Evolutionary conservation across 2,329 filamentous ascomycete genomes (phyloP).

Genomic region (Aureobasidium sp.): DNA sequence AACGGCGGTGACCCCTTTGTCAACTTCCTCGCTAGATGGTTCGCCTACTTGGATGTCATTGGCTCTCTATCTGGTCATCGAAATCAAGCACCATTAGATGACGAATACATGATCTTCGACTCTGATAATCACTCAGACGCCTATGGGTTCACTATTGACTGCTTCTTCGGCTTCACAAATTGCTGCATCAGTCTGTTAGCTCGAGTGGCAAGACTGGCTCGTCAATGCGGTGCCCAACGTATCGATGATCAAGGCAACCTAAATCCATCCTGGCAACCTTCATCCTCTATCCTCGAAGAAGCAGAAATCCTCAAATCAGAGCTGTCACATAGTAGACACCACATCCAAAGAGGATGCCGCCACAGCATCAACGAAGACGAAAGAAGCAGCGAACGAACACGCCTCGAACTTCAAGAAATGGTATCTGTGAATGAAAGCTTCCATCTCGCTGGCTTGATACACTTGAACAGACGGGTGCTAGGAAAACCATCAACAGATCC

Average conservation of each 20-base stretch:
- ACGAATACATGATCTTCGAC: slow-evolving; percentile 32
- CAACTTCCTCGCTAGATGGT: slow-evolving; percentile 73
- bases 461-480: slow-evolving; percentile 66
- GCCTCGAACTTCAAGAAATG: slow-evolving; percentile 45
- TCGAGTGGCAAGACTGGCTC: slow-evolving; percentile 62
- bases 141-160: slow-evolving; percentile 65
- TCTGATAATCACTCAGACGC: slow-evolving; percentile 47
- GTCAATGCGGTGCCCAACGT: slow-evolving; percentile 58
- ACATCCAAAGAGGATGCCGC: slow-evolving; percentile 34
- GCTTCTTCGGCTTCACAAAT: slow-evolving; percentile 70
- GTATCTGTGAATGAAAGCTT: slow-evolving; percentile 68
- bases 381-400: slow-evolving; percentile 26
- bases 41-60: slow-evolving; percentile 74
- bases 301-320: slow-evolving; percentile 54
- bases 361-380: slow-evolving; percentile 29
- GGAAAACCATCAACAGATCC: slow-evolving; percentile 49
- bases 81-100: slow-evolving; percentile 34
- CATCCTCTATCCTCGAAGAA: slow-evolving; percentile 42
- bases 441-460: slow-evolving; percentile 69
- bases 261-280: slow-evolving; percentile 50
- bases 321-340: slow-evolving; percentile 46
- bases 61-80: slow-evolving; percentile 57
- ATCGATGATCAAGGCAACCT: slow-evolving; percentile 47
- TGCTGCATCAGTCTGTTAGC: slow-evolving; percentile 63
- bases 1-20: slow-evolving; percentile 44